Percentiles rank a stretch among this genome's conserved stretches.
Conservation (phyloP, 2,329 filamentous ascomycete species). For the Neocatenulostroma microsporum region DNA sequence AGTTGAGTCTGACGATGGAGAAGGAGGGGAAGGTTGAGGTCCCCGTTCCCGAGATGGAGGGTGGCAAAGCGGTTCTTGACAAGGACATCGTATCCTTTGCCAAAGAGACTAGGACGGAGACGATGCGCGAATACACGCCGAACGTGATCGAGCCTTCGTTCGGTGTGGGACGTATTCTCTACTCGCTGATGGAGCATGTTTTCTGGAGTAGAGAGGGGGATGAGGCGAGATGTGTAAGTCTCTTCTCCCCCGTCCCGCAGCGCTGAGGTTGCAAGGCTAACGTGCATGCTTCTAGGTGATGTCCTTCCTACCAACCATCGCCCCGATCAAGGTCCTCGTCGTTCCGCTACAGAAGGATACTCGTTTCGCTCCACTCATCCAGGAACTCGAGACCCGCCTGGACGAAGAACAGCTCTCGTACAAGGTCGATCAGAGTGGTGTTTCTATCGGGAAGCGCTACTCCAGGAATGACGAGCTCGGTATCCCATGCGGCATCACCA, state of each 20-base stretch:
- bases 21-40: constrained; percentile 68
- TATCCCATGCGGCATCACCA: constrained; percentile 85
- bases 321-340: constrained; percentile 92
- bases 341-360: constrained; percentile 77
- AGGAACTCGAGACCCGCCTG: constrained; percentile 65
- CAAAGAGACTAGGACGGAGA: constrained; percentile 72
- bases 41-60: constrained; percentile 58
- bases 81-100: constrained; percentile 77
- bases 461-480: constrained; percentile 92
- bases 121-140: constrained; percentile 83
- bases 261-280: too few species aligned
- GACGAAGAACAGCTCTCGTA: constrained; percentile 70
- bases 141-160: constrained; percentile 89
- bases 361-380: constrained; percentile 70
- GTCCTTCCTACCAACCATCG: constrained; percentile 67
- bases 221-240: constrained; percentile 79
- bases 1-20: constrained; percentile 65
- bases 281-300: too few species aligned
- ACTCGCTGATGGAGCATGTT: constrained; percentile 85
- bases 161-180: constrained; percentile 90
- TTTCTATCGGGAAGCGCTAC: constrained; percentile 91
- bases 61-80: constrained; percentile 69
- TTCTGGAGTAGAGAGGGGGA: constrained; percentile 87
- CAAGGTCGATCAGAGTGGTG: constrained; percentile 81
- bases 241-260: too few species aligned